A percentile compares a stretch with the other conserved stretches of the same genome.
Evolutionary conservation across 495 filamentous ascomycete genomes (phyloP).

Genomic region (Talaromyces borbonicus): DNA sequence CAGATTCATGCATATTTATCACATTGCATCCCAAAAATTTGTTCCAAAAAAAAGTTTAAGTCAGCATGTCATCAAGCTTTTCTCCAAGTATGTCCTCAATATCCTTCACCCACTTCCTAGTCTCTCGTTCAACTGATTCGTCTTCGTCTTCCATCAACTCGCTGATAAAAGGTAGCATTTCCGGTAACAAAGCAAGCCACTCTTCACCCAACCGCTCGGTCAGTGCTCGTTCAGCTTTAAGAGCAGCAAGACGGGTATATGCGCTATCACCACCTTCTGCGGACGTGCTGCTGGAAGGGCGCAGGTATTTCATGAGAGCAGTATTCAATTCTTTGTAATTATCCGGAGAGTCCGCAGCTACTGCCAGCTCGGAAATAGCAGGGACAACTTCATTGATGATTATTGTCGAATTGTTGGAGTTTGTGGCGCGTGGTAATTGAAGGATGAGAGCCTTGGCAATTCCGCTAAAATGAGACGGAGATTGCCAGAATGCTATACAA

Average conservation of each 20-base stretch:
- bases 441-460: slow-evolving; percentile 58
- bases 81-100: slow-evolving; percentile 85
- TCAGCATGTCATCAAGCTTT: slow-evolving; percentile 81
- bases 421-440: slow-evolving; percentile 53
- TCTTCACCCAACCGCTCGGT: slow-evolving; percentile 77
- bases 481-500: slow-evolving; percentile 69
- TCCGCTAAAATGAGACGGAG: slow-evolving; percentile 68
- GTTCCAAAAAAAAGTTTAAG: slow-evolving; percentile 30
- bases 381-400: slow-evolving; percentile 41
- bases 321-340: slow-evolving; percentile 83
- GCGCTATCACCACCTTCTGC: slow-evolving; percentile 39
- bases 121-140: slow-evolving; percentile 81
- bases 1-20: background rate
- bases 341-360: slow-evolving; percentile 66
- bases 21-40: background rate
- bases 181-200: slow-evolving; percentile 79
- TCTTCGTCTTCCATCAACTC: slow-evolving; percentile 95
- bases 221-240: slow-evolving; percentile 67
- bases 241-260: slow-evolving; percentile 56
- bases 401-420: slow-evolving; percentile 20
- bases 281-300: slow-evolving; percentile 51
- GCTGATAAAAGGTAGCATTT: slow-evolving; percentile 90
- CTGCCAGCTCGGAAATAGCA: slow-evolving; percentile 66
- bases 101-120: slow-evolving; percentile 71
- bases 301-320: slow-evolving; percentile 62